phyloP scores from a whole-genome alignment of 1,284 basidiomycete genomes.

The Quambalaria eucalypti region DNA sequence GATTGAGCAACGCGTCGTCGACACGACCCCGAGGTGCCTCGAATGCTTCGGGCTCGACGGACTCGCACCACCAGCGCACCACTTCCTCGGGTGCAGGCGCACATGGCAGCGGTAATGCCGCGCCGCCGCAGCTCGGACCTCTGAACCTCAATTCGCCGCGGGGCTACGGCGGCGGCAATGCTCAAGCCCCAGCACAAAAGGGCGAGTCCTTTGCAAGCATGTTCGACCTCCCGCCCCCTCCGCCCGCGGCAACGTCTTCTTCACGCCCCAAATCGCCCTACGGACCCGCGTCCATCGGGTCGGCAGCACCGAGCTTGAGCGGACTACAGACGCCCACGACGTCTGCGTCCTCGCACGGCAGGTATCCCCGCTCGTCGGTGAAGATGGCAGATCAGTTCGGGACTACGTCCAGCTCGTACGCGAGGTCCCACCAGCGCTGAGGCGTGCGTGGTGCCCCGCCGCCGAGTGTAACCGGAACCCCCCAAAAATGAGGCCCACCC shows the following conservation, averaged over 20 bases:
- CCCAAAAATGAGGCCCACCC: no score
- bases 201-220: background rate
- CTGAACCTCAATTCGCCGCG: constrained; percentile 7
- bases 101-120: background rate
- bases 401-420: no score
- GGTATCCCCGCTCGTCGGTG: no score
- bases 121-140: constrained; percentile 6
- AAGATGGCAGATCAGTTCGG: no score
- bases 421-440: no score
- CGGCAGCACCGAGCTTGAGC: no score
- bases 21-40: background rate
- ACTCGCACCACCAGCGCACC: background rate
- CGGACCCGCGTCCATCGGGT: no score
- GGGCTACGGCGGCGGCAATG: background rate
- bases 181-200: background rate
- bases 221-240: background rate
- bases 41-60: background rate
- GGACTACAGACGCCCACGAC: no score
- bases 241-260: background rate
- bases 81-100: background rate
- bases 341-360: no score
- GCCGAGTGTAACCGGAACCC: no score
- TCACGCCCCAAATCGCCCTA: background rate
- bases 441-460: no score
- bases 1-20: background rate